phyloP scores from a whole-genome alignment of 1,139 yeast species.

The Sugiyamaella paludigena region DNA sequence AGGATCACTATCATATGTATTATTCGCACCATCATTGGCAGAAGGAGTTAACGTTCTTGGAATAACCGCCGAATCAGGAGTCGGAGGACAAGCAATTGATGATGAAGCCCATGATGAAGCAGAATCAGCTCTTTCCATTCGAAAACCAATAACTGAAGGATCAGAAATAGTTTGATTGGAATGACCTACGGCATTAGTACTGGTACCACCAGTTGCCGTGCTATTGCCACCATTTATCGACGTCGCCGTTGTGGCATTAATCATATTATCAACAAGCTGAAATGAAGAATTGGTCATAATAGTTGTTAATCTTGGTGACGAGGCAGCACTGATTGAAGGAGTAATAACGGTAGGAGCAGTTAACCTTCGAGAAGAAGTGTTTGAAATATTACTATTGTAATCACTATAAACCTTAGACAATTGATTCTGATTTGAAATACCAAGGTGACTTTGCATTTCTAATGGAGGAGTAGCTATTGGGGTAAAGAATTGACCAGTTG shows the following conservation, averaged over 20 bases:
- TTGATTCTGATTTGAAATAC: no score
- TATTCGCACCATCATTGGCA: neutral
- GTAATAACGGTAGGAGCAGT: no score
- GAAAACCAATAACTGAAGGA: constrained; percentile 5
- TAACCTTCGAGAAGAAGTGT: no score
- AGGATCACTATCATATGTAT: neutral
- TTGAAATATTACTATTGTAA: no score
- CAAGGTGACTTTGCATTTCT: neutral
- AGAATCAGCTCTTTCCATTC: constrained; percentile 13
- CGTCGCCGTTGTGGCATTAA: neutral
- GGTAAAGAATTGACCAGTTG: constrained; percentile 3
- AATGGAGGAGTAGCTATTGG: constrained; percentile 8
- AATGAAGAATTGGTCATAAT: neutral
- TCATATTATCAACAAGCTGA: neutral
- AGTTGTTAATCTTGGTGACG: no score
- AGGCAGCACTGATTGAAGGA: no score
- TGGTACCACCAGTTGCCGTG: no score
- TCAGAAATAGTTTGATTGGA: neutral
- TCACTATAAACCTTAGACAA: neutral
- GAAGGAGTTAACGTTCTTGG: constrained; percentile 4
- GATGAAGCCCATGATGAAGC: constrained; percentile 12
- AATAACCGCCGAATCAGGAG: constrained; percentile 9
- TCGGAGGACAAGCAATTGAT: constrained; percentile 5
- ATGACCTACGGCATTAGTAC: no score
- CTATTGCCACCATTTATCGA: no score